Base-by-base conservation (phyloP, 176 grass and related monocot genomes). In the Coix lacrymajobi region DNA sequence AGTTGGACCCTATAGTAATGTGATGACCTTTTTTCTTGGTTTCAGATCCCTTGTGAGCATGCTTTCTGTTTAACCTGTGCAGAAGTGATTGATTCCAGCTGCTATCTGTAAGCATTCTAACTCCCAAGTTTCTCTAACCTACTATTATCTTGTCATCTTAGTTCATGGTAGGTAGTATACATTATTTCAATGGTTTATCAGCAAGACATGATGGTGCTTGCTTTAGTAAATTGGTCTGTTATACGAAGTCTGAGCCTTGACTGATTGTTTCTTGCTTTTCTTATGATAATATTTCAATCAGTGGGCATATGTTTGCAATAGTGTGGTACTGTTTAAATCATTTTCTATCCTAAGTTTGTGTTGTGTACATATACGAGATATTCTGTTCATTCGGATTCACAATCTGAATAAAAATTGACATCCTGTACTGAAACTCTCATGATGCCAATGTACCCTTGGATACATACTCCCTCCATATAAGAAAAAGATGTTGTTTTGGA, bases 31-130 rank as follows among this genome's bases (percentile, higher is more conserved):
- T 76, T 30, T 30, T 81, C 26, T 88, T 51, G 43, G 8, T 85
- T 89, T 29, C 87, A 97, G 94, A 84, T 93, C 68, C 94, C 94
- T 36, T 99, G 96, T 56, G 91, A 96, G 24, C 97, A 99, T 89
- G 96, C 91, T 41, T 96, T 96, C 83, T 99, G 97, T 94, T 84
- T 99, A 70, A 75, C 91, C 31, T 99, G 96, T 85, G 92, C 93
- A 83, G 96, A 86, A 96, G 89, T 79, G 97, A 96, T n/a, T n/a
- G n/a, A n/a, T 89, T 90, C 91, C 81, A 96, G 89, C 78, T 99
- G 97, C 79, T 96, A 94, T 84, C 87, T 99, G 97, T 99, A 90
- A 96, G 93, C 67, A 75, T 76, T 85, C 29, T 78, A 63, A 64
- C 32, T 38, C 81, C 38, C 38, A 2, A 82, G 43, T 36, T 17